Evolutionary conservation across 106 monocot genomes (phyloP), one percentile per base, ranked within the genome.

Genomic region (Acanthochlamys bracteata): DNA sequence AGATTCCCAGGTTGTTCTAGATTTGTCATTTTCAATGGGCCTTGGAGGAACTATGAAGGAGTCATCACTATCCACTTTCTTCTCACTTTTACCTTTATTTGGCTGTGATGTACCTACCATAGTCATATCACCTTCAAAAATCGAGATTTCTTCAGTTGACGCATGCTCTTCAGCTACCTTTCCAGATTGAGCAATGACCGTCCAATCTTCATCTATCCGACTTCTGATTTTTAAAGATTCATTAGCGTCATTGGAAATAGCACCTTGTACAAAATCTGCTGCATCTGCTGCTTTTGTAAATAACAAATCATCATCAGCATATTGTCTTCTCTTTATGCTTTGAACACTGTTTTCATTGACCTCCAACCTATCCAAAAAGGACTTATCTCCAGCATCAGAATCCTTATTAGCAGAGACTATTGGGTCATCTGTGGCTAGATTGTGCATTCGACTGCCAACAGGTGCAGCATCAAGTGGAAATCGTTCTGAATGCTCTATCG

Each of bases 31-130:
- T 22, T 4, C 61, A n/a, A 16, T 20, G 25, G 58, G 12, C 51
- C 74, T 66, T 42, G 49, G 43, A 40, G 74, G 60, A 60, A 60
- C 67, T 60, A 74, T 11, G 53, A 67, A 57, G 25, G 74, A 74
- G 40, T 74, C 74, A 60, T 74, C 74, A 53, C 59, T 42, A 7
- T 15, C 11, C 25, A 25, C 10, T 19, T 49, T 43, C 3, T 26
- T 47, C 23, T 43, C 46, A 33, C 33, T 45, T 8, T 45, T 13
- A 16, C 14, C 60, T 45, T 45, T 7, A 45, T 45, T 45, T 45
- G 43, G 10, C 13, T 7, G 43, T 45, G 43, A 45, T 45, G n/a
- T n/a, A n/a, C n/a, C 43, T 45, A 13, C 43, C 43, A 45, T 13
- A 45, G 43, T 45, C 43, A 13, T 16, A 25, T 25, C 42, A 17